Evolutionary conservation across 2,329 filamentous ascomycete genomes (phyloP), one percentile per base, ranked within the genome.

Genomic region (Colletotrichum endophyticum): DNA sequence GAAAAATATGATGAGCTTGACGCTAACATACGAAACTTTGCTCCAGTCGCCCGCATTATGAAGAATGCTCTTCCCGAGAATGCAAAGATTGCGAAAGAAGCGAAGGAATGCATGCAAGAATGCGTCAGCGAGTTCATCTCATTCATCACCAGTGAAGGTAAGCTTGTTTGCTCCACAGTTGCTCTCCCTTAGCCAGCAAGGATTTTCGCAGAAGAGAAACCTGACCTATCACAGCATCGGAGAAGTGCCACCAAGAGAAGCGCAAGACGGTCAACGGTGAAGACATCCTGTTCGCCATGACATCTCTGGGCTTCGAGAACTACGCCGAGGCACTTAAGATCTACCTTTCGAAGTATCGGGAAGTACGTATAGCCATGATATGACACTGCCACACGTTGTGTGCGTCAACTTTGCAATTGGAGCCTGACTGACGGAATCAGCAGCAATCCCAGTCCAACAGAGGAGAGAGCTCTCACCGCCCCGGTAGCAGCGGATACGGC

Each of bases 61-160:
- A 99, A 99, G 87, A 94, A 96, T 81, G 97, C 97, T 8, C 90
- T 99, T 66, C 97, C 97, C 68, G 97, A 99, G 80, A 99, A 99
- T 84, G 97, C 97, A 80, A 99, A 99, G 88, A 99, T 99, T 78
- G 96, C 96, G 76, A 99, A 99, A 85, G 97, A 99, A 85, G 97
- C 97, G 72, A 99, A 99, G 86, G 97, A 99, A 85, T 99, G 97
- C 87, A 99, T 99, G 97, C 97, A 99, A 86, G 97, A 99, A 86
- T 99, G 97, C 84, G 97, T 99, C 75, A 98, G 96, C 92, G 97
- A 99, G 88, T 99, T 99, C 86, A 80, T 99, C 89, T 98, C 95
- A 8, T 99, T 99, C 90, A 99, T 99, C 84, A 99, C 97, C 44
- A 99, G 96, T 85, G 97, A 99, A 91, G 97, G 97, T 98, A 86